Percentiles rank a stretch among this genome's conserved stretches.
Evolutionary conservation across 2,329 filamentous ascomycete genomes (phyloP).

Genomic region (Apiospora marii): DNA sequence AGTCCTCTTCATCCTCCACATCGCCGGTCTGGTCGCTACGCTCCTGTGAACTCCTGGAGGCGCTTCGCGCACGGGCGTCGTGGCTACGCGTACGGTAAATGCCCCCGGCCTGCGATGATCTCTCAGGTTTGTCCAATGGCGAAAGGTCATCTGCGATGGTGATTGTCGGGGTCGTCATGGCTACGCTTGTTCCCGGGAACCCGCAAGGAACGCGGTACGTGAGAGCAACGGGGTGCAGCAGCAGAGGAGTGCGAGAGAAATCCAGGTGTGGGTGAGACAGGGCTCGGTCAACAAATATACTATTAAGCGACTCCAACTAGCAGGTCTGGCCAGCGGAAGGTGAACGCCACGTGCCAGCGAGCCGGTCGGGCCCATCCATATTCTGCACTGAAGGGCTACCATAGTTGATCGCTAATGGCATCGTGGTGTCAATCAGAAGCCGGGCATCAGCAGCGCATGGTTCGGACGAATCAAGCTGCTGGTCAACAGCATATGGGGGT

Average conservation of each 20-base stretch:
- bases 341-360: constrained; percentile 17
- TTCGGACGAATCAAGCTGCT: neutral
- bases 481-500: neutral
- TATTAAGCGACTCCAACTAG: neutral
- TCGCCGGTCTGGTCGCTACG: constrained; percentile 36
- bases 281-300: constrained; percentile 13
- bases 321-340: neutral
- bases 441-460: neutral
- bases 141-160: constrained; percentile 41
- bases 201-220: constrained; percentile 16
- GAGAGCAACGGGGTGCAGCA: neutral
- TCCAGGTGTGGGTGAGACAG: constrained; percentile 11
- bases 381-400: neutral
- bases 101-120: constrained; percentile 36
- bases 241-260: neutral
- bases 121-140: constrained; percentile 34
- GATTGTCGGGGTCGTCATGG: constrained; percentile 38
- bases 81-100: constrained; percentile 44
- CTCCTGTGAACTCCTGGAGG: constrained; percentile 7
- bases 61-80: constrained; percentile 19
- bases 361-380: constrained; percentile 2
- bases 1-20: constrained; percentile 44
- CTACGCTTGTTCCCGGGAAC: neutral
- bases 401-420: neutral
- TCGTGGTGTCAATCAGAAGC: neutral